Evolutionary conservation across 495 filamentous ascomycete species (phyloP).

Genomic region (Xylaria venustula): DNA sequence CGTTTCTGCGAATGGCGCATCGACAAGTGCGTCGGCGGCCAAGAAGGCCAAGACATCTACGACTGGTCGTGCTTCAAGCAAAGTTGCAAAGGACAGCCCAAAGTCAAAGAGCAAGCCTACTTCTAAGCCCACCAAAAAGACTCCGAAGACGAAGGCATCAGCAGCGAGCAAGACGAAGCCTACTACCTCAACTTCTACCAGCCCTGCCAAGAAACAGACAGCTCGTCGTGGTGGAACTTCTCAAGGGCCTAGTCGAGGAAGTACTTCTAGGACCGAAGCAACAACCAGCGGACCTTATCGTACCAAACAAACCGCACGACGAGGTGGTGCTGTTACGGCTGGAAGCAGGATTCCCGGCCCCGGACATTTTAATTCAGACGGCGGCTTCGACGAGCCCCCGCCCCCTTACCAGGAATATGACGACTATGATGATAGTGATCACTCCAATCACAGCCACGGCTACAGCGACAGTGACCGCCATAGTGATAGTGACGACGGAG

Average conservation of each 20-base stretch:
- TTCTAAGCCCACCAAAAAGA: slow-evolving; percentile 19
- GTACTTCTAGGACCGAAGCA: background rate
- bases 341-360: background rate
- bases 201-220: slow-evolving; percentile 9
- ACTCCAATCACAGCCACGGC: background rate
- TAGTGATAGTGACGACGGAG: background rate
- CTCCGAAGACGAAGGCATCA: slow-evolving; percentile 15
- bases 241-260: slow-evolving; percentile 14
- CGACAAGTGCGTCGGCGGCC: background rate
- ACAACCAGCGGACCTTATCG: background rate
- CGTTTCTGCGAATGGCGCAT: slow-evolving; percentile 16
- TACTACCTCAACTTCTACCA: slow-evolving; percentile 2
- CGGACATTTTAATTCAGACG: background rate
- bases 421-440: background rate
- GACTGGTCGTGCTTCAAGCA: slow-evolving; percentile 14
- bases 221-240: slow-evolving; percentile 21
- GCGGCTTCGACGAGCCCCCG: slow-evolving; percentile 20
- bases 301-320: background rate
- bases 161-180: slow-evolving; percentile 19
- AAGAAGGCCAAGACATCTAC: slow-evolving; percentile 21
- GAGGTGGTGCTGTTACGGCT: background rate
- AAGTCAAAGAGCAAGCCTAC: slow-evolving; percentile 15
- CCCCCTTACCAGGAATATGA: slow-evolving; percentile 22
- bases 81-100: slow-evolving; percentile 6
- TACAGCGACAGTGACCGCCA: background rate